Percentiles rank a stretch among this genome's conserved stretches.
These are phyloP conservation scores for Penicillium cinerascens DNA, from an alignment of 495 filamentous ascomycete species.

Conservation along the genomic window DNA sequence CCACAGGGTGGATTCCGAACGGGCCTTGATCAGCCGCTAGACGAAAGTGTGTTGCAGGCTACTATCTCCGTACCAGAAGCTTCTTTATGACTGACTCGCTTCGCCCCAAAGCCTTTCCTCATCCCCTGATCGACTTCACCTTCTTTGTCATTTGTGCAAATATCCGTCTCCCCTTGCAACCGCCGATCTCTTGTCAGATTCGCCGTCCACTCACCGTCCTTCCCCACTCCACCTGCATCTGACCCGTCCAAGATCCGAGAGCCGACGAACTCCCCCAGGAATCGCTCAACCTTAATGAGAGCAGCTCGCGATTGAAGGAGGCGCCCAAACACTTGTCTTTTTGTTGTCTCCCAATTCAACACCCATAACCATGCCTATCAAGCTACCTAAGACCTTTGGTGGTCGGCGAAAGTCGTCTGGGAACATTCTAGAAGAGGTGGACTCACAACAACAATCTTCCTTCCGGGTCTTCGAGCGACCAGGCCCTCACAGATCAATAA, in stretches of 20 bases:
- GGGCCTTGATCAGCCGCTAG: slow-evolving; percentile 28
- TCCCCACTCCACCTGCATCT: slow-evolving; percentile 13
- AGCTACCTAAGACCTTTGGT: slow-evolving; percentile 60
- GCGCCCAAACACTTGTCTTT: not conserved
- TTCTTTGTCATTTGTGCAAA: slow-evolving; percentile 4
- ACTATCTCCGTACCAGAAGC: slow-evolving; percentile 18
- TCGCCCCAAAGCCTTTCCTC: not conserved
- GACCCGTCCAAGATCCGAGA: slow-evolving; percentile 22
- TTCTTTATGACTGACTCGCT: slow-evolving; percentile 13
- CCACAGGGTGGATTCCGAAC: slow-evolving; percentile 27
- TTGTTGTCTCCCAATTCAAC: not conserved
- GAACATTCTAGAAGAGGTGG: slow-evolving; percentile 57
- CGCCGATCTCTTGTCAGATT: slow-evolving; percentile 3
- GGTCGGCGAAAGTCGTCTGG: slow-evolving; percentile 64
- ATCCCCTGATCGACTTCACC: slow-evolving; percentile 15
- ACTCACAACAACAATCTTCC: slow-evolving; percentile 46
- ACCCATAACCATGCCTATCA: slow-evolving; percentile 59
- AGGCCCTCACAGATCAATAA: slow-evolving; percentile 44
- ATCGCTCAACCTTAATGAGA: slow-evolving; percentile 13
- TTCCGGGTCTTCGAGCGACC: slow-evolving; percentile 62
- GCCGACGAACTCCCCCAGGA: not conserved
- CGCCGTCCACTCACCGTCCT: not conserved
- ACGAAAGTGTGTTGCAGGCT: slow-evolving; percentile 14
- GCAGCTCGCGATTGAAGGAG: slow-evolving; percentile 6
- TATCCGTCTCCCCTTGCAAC: slow-evolving; percentile 14